Percentiles rank a stretch among this genome's conserved stretches.
These are phyloP conservation scores for Fusarium subglutinans DNA, from an alignment of 2,329 filamentous ascomycete genomes.

Conservation along the genomic window DNA sequence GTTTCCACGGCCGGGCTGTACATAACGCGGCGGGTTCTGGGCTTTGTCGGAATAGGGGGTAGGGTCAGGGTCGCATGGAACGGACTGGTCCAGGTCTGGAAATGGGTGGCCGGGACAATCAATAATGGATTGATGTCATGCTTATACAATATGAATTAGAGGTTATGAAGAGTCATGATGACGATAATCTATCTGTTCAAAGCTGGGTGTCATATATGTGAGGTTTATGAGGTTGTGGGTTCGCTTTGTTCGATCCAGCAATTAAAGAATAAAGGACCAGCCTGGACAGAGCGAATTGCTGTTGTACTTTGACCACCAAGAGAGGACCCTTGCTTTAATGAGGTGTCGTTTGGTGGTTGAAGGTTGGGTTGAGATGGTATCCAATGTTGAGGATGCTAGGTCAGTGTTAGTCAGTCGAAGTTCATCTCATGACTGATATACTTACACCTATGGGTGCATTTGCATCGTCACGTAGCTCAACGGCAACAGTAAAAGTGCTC, in stretches of 20 bases:
- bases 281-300: constrained; percentile 62
- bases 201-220: constrained; percentile 18
- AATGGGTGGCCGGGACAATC: constrained; percentile 21
- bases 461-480: constrained; percentile 73
- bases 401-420: not conserved
- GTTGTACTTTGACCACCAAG: constrained; percentile 55
- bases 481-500: constrained; percentile 79
- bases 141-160: constrained; percentile 36
- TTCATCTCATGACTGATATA: constrained; percentile 26
- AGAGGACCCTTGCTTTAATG: constrained; percentile 40
- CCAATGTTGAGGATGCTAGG: constrained; percentile 68
- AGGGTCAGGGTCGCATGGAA: constrained; percentile 30
- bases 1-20: constrained; percentile 34
- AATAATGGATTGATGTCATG: constrained; percentile 28
- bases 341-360: constrained; percentile 49
- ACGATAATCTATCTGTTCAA: constrained; percentile 26
- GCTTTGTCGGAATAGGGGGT: constrained; percentile 36
- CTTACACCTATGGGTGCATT: constrained; percentile 67
- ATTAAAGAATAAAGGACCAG: constrained; percentile 71
- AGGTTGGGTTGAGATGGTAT: constrained; percentile 63
- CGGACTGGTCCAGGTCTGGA: constrained; percentile 33
- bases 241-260: constrained; percentile 65
- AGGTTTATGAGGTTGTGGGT: not conserved
- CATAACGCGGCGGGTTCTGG: constrained; percentile 29
- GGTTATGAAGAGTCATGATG: constrained; percentile 39